Percentiles rank a stretch among this genome's conserved stretches.
Evolutionary conservation across 2,329 filamentous ascomycete genomes (phyloP).

Genomic region (Sporothrix euskadiensis): DNA sequence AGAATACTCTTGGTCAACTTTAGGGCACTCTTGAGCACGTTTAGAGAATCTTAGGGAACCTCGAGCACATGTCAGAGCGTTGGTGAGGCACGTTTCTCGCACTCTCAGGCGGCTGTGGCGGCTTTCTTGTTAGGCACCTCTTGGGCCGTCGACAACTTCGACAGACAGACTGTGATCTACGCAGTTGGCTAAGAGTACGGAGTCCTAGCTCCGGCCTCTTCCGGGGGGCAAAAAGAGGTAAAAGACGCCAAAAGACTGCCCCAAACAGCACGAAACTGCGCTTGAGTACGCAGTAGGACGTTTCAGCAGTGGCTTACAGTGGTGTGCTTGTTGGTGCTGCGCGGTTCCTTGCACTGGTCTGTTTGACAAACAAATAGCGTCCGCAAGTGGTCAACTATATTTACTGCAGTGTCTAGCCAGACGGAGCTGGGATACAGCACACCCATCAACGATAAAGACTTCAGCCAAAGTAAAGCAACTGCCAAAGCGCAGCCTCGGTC

Average conservation of each 20-base stretch:
- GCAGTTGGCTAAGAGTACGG: not conserved
- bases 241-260: not conserved
- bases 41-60: not conserved
- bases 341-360: not conserved
- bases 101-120: not conserved
- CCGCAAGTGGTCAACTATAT: not conserved
- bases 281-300: not conserved
- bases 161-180: not conserved
- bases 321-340: not conserved
- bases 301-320: not conserved
- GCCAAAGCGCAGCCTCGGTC: conserved; percentile 3
- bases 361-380: not conserved
- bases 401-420: not conserved
- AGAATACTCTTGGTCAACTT: not conserved
- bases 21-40: not conserved
- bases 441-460: not conserved
- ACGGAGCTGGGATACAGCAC: not conserved
- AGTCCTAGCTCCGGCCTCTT: not conserved
- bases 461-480: not conserved
- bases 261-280: not conserved
- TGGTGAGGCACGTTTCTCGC: not conserved
- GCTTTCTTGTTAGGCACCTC: not conserved
- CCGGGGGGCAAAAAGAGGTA: not conserved
- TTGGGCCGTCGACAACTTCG: not conserved
- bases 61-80: too few relatives aligned